phyloP scores from a whole-genome alignment of 192 early-diverging fungal genomes.

The Spizellomyces sp. region DNA sequence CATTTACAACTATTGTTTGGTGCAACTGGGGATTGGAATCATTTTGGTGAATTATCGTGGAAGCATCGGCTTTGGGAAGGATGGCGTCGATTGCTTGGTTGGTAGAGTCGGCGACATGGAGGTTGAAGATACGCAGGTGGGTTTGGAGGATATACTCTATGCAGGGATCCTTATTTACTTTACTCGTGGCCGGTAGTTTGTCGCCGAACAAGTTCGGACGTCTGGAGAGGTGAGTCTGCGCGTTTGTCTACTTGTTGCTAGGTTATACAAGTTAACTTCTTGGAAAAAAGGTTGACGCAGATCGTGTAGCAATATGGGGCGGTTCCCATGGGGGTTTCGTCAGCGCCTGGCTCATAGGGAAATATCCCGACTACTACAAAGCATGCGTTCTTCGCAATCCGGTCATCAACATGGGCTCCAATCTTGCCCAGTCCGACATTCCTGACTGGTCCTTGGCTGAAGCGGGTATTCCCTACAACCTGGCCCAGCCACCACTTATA shows the following conservation, averaged over 20 bases:
- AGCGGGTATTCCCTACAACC: conserved; percentile 58
- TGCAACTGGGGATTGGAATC: conserved; percentile 61
- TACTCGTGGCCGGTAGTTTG: conserved; percentile 21
- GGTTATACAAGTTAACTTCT: neutral
- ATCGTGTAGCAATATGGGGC: conserved; percentile 62
- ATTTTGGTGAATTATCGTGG: conserved; percentile 77
- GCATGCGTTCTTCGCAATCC: conserved; percentile 73
- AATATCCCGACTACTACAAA: conserved; percentile 60
- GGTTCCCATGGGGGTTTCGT: conserved; percentile 66
- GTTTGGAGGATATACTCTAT: neutral
- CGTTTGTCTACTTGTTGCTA: neutral
- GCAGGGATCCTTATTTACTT: conserved; percentile 13
- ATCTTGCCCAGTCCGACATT: conserved; percentile 65
- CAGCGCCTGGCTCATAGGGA: conserved; percentile 30
- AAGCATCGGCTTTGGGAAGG: conserved; percentile 77
- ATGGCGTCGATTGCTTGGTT: conserved; percentile 60
- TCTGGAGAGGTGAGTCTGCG: conserved; percentile 14
- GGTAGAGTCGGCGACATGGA: conserved; percentile 70
- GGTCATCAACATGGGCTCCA: conserved; percentile 65
- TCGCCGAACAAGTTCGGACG: conserved; percentile 35
- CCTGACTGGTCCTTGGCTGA: conserved; percentile 76
- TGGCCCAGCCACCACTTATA: conserved; percentile 56
- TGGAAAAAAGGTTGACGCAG: conserved; percentile 42
- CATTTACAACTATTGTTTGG: conserved; percentile 47
- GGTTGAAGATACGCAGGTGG: conserved; percentile 58